Evolutionary conservation across 371 early-diverging fungal species (phyloP).

Genomic region (Amoeboradix gromovi): DNA sequence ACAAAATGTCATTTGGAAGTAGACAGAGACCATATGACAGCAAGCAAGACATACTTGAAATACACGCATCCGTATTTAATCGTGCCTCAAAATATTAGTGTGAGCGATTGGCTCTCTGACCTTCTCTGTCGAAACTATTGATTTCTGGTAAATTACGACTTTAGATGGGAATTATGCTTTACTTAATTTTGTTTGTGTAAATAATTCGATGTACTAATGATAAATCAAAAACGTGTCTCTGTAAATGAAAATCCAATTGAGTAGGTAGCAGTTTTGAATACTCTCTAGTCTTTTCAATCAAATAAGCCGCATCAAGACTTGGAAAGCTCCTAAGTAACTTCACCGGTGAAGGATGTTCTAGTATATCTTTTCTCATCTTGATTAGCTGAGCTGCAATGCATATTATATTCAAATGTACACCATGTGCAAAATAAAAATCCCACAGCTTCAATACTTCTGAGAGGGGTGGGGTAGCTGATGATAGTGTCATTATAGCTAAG

Average conservation of each 20-base stretch:
- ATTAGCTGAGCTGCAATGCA: slow-evolving; percentile 54
- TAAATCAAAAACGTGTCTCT: background rate
- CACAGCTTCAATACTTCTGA: slow-evolving; percentile 48
- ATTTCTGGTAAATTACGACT: no score
- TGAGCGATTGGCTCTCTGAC: no score
- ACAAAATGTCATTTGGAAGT: no score
- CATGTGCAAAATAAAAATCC: slow-evolving; percentile 68
- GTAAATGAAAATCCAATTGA: background rate
- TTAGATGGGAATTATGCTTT: no score
- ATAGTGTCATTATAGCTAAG: slow-evolving; percentile 61
- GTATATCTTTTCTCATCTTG: slow-evolving; percentile 35
- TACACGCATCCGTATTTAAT: no score
- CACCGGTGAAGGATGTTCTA: slow-evolving; percentile 8
- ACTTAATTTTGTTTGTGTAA: background rate
- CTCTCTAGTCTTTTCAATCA: background rate
- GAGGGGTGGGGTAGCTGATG: slow-evolving; percentile 59
- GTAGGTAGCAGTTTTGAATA: background rate
- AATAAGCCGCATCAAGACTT: background rate
- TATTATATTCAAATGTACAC: slow-evolving; percentile 62
- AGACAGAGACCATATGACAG: no score
- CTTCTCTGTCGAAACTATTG: no score
- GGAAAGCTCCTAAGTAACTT: background rate
- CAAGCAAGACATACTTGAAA: no score
- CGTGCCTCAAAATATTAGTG: no score
- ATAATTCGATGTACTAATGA: background rate